Evolutionary conservation across 2,329 filamentous ascomycete genomes (phyloP), one percentile per base, ranked within the genome.

Genomic region (Cytospora leucostoma): DNA sequence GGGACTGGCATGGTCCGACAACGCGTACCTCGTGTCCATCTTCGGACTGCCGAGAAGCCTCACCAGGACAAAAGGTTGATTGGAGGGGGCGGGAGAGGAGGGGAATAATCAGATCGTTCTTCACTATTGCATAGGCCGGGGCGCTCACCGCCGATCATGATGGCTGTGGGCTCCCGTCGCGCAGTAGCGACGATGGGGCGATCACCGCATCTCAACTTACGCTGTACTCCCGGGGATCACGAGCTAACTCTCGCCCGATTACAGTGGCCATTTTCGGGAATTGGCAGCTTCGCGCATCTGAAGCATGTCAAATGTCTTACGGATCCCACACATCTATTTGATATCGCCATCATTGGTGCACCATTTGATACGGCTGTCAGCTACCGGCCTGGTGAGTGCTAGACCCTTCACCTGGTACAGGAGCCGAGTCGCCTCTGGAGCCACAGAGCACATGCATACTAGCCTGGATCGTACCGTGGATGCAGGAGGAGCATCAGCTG

Each of bases 291-390:
- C 74, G 90, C 88, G 47, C 90, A 92, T 70, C 80, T 92, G 35
- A 81, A 85, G 69, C 80, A 91, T 67, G 80, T 84, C 67, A 90
- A 88, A 71, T 92, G 89, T 69, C 80, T 92, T 40, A 85, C 86
- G n/a, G 83, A 83, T 54, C 88, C 88, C 1, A 77, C 81, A 33
- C 83, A 85, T 71, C 76, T 77, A 15, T 92, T 85, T 70, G 89
- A 92, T 72, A 90, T 92, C 69, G 89, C 83, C 64, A 84, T 92
- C 62, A 80, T 92, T 63, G 89, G 89, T 6, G 87, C 84, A 0
- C 89, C 89, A 0, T 92, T 92, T 70, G 89, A 92, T 72, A 92
- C 88, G 1, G 87, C 88, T 13, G 87, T 90, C 49, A 86, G 81
- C 68, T 92, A 90, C 74, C 81, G 89, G 62, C 87, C 88, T 52